These are phyloP conservation scores for Candida glucosophila DNA, from an alignment of 1,139 yeast genomes.

Conservation along the genomic window DNA sequence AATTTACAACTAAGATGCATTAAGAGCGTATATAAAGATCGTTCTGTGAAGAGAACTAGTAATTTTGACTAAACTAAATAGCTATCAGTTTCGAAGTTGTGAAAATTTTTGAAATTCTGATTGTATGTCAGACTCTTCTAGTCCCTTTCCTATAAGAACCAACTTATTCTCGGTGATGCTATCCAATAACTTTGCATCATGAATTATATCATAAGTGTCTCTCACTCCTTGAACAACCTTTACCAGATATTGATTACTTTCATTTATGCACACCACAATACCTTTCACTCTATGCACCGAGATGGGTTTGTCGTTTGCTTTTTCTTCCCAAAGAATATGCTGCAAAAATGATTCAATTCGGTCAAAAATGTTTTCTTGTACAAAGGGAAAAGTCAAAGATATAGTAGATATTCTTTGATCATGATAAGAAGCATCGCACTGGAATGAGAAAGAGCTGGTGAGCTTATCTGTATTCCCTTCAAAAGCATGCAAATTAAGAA, in stretches of 20 bases:
- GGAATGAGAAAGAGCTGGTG: constrained; percentile 12
- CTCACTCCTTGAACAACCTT: constrained; percentile 89
- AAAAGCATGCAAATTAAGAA: constrained; percentile 77
- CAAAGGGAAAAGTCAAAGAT: constrained; percentile 43
- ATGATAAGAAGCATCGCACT: constrained; percentile 20
- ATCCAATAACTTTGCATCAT: constrained; percentile 34
- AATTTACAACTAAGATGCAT: too few relatives aligned
- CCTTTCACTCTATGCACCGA: constrained; percentile 88
- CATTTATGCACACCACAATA: constrained; percentile 32
- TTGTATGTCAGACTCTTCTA: constrained; percentile 26
- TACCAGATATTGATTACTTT: constrained; percentile 20
- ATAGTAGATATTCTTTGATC: constrained; percentile 57
- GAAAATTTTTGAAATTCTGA: too few relatives aligned
- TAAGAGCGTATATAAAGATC: too few relatives aligned
- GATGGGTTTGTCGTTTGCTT: constrained; percentile 28
- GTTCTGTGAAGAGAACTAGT: too few relatives aligned
- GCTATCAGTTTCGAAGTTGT: too few relatives aligned
- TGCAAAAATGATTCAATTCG: constrained; percentile 57
- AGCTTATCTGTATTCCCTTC: constrained; percentile 36
- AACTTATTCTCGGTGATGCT: constrained; percentile 41
- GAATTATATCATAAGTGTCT: constrained; percentile 77
- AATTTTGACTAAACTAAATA: too few relatives aligned
- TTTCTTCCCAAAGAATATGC: constrained; percentile 58
- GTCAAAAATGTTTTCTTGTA: constrained; percentile 22
- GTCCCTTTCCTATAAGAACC: constrained; percentile 75